Evolutionary conservation across 73 alveolate genomes (phyloP), one percentile per base, ranked within the genome.

Genomic region (Paramecium bursaria): DNA sequence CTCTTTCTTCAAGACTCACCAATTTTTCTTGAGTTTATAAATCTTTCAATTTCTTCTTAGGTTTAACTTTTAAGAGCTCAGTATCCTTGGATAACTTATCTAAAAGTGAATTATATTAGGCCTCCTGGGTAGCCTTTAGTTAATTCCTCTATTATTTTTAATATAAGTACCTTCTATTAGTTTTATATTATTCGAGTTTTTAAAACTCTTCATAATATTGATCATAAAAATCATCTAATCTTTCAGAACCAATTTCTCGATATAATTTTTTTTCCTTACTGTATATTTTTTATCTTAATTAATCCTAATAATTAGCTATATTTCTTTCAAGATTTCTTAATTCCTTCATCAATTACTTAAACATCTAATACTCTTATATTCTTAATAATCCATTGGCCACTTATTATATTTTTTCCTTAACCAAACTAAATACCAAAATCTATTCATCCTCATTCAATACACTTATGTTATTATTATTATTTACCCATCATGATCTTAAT

Each of bases 1-100:
- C 93, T 91, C 99, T 92, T 86, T 95, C 99, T 79, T 94, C 95
- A 52, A 92, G 86, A 19, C 98, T 95, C 2, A 94, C 99, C 49
- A 95, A 85, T 86, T 95, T 95, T 90, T 95, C 99, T 74, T 95
- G 92, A 74, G 92, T 92, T 19, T 94, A 90, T 80, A 90, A 75
- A 48, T 92, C 94, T 53, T 92, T 92, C 25, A 94, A 92, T 55
- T 91, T 95, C 53, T 94, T 92, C 48, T 90, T 92, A 27, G 98
- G 98, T 74, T 94, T 95, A 15, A 94, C 90, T 86, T 95, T 94
- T 80, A 94, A 77, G 2, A 97, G 86, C 48, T 95, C 95, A 1
- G 93, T 94, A 75, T 95, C 97, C 25, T 94, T 80, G 13, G 95
- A 95, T 30, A 94, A 91, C 57, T 87, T 91, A 77, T 91, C 88